phyloP scores from a whole-genome alignment of 768 basidiomycete genomes.

The Mycena latifolia region DNA sequence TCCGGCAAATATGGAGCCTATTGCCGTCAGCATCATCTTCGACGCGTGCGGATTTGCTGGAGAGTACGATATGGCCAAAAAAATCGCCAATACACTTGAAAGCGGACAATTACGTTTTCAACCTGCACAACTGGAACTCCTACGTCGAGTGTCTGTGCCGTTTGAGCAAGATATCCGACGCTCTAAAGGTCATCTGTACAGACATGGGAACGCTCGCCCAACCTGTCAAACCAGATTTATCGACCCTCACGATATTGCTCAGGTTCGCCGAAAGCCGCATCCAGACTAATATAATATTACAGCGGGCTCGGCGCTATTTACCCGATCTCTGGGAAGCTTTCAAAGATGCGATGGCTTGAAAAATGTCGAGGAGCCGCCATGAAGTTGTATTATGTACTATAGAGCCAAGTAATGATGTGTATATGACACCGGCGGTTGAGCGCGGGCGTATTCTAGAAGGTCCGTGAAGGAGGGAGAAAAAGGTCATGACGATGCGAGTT shows the following conservation, averaged over 20 bases:
- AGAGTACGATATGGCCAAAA: slow-evolving; percentile 62
- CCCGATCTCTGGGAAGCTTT: slow-evolving; percentile 52
- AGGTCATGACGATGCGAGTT: slow-evolving; percentile 61
- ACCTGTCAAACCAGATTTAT: slow-evolving; percentile 60
- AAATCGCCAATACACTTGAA: slow-evolving; percentile 67
- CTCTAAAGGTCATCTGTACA: slow-evolving; percentile 69
- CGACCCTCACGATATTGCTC: slow-evolving; percentile 65
- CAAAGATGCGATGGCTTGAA: slow-evolving; percentile 41
- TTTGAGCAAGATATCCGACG: slow-evolving; percentile 73
- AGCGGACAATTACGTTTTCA: slow-evolving; percentile 63
- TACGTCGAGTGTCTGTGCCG: slow-evolving; percentile 92
- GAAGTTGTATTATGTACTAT: slow-evolving; percentile 11
- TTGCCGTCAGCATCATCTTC: slow-evolving; percentile 84
- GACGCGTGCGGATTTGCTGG: slow-evolving; percentile 83
- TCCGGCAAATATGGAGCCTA: slow-evolving; percentile 68
- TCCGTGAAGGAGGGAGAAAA: slow-evolving; percentile 67
- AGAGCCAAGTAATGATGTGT: slow-evolving; percentile 18
- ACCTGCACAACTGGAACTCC: slow-evolving; percentile 81
- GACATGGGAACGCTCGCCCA: slow-evolving; percentile 68
- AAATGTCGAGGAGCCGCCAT: slow-evolving; percentile 29
- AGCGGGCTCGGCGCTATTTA: slow-evolving; percentile 55
- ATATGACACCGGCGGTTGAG: slow-evolving; percentile 43
- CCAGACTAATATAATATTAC: slow-evolving; percentile 59
- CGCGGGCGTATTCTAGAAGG: slow-evolving; percentile 48
- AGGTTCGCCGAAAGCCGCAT: slow-evolving; percentile 62